Conservation (phyloP, 257 asterid species). For the Solanum chmielewskii region DNA sequence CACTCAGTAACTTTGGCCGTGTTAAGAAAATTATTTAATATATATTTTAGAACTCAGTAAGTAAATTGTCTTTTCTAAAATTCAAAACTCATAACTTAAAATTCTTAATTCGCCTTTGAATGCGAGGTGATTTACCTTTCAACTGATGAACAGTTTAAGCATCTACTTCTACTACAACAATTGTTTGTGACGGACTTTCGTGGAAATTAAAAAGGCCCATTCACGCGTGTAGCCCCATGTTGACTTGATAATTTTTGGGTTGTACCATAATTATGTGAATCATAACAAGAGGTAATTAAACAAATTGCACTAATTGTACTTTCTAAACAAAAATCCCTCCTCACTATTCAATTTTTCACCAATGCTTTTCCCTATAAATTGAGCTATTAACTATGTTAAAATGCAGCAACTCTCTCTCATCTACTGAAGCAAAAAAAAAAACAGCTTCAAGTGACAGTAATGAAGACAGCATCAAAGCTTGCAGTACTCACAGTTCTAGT, state of each 20-base stretch:
- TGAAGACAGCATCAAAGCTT: slow-evolving; percentile 14
- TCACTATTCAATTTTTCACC: background rate
- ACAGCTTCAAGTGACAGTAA: background rate
- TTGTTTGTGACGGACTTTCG: background rate
- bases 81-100: background rate
- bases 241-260: background rate
- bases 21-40: too few relatives aligned
- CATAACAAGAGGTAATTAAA: background rate
- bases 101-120: background rate
- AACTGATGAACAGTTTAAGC: background rate
- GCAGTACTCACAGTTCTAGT: slow-evolving; percentile 4
- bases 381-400: background rate
- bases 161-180: background rate
- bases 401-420: background rate
- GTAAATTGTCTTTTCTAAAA: too few relatives aligned
- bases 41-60: background rate
- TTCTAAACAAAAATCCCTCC: background rate
- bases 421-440: background rate
- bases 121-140: background rate
- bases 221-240: background rate
- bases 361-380: background rate
- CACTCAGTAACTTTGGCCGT: fast-evolving
- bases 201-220: too few relatives aligned
- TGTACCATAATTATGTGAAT: background rate
- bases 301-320: background rate